Percentiles rank a stretch among this genome's conserved stretches.
These are phyloP conservation scores for Draba incana DNA, from an alignment of 345 rosid genomes.

Conservation along the genomic window DNA sequence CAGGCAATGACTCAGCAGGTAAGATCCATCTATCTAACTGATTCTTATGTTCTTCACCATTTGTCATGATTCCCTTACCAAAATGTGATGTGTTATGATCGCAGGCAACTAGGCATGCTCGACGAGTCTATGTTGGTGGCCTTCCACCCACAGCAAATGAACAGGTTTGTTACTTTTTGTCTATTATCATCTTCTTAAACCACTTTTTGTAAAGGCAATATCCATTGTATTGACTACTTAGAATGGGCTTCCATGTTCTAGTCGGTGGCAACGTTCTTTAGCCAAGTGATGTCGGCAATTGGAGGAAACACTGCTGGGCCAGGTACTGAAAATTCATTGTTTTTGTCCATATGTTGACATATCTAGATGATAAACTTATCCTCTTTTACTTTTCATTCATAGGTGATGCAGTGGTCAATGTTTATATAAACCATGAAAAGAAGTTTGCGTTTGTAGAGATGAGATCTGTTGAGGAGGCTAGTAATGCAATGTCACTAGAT, in stretches of 20 bases:
- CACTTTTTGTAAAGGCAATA: not conserved
- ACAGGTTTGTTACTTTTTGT: constrained; percentile 59
- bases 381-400: constrained; percentile 15
- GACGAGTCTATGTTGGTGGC: constrained; percentile 98
- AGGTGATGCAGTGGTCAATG: constrained; percentile 99
- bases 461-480: constrained; percentile 99
- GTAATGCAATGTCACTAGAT: constrained; percentile 99
- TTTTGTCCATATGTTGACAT: not conserved
- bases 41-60: constrained; percentile 8
- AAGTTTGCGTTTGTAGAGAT: constrained; percentile 99
- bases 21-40: constrained; percentile 28
- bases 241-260: constrained; percentile 42
- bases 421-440: constrained; percentile 98
- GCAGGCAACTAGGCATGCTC: constrained; percentile 99
- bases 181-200: not conserved
- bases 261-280: constrained; percentile 92
- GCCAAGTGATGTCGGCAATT: constrained; percentile 97
- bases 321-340: constrained; percentile 47
- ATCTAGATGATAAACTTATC: constrained; percentile 20
- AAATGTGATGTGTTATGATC: constrained; percentile 1
- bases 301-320: constrained; percentile 99
- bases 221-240: constrained; percentile 28
- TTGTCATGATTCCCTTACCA: constrained; percentile 1
- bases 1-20: constrained; percentile 99
- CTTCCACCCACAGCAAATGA: constrained; percentile 97